These are phyloP conservation scores for Sugiyamaella mastotermitis DNA, from an alignment of 805 yeast species.

Conservation along the genomic window DNA sequence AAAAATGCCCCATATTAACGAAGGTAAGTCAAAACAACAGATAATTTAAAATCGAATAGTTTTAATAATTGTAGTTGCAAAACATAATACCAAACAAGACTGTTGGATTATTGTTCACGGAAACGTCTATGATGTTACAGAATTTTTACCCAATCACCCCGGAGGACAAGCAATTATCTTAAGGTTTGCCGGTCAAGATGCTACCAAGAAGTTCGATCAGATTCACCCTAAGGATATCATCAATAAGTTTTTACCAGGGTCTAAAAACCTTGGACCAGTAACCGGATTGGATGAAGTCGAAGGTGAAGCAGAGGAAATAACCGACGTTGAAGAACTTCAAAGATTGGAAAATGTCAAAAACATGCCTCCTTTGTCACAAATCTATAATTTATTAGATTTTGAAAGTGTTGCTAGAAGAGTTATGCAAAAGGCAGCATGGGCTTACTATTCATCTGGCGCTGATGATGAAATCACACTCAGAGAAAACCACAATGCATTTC, in stretches of 20 bases:
- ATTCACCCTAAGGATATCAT: slow-evolving; percentile 88
- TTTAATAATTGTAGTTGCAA: slow-evolving; percentile 33
- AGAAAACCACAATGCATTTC: slow-evolving; percentile 87
- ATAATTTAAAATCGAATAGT: not conserved
- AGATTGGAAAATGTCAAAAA: slow-evolving; percentile 39
- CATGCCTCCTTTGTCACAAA: slow-evolving; percentile 64
- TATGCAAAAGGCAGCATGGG: slow-evolving; percentile 79
- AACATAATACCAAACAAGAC: slow-evolving; percentile 52
- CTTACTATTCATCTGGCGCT: slow-evolving; percentile 84
- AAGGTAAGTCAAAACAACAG: slow-evolving; percentile 12
- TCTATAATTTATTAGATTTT: slow-evolving; percentile 78
- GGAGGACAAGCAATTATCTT: slow-evolving; percentile 53
- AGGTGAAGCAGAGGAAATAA: slow-evolving; percentile 32
- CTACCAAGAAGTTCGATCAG: slow-evolving; percentile 79
- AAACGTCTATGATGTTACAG: slow-evolving; percentile 72
- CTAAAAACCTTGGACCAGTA: slow-evolving; percentile 58
- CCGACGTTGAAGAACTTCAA: slow-evolving; percentile 36
- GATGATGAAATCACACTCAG: slow-evolving; percentile 89
- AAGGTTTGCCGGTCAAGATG: slow-evolving; percentile 66
- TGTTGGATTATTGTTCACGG: slow-evolving; percentile 85
- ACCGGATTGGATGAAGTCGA: slow-evolving; percentile 14
- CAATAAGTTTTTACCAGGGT: slow-evolving; percentile 50
- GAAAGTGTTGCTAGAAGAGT: slow-evolving; percentile 80
- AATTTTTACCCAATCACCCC: slow-evolving; percentile 52
- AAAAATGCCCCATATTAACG: slow-evolving; percentile 16